phyloP scores from a whole-genome alignment of 331 rosid species.

The Malus hybrid region DNA sequence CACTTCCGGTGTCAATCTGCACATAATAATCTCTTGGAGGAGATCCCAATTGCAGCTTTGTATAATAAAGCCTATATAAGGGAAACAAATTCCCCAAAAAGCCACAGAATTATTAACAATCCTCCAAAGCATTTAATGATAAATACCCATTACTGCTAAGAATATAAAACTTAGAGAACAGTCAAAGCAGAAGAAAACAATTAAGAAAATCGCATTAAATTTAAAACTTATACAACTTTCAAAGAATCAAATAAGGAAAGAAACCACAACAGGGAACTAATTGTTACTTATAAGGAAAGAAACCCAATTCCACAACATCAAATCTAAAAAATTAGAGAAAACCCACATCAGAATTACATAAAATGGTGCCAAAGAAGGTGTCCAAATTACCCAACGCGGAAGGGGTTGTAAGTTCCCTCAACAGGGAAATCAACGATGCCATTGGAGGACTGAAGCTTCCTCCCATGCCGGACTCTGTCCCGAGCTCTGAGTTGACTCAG shows the following conservation, averaged over 20 bases:
- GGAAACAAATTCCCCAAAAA: neutral
- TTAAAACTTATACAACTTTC: neutral
- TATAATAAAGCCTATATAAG: constrained; percentile 68
- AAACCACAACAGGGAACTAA: constrained; percentile 1
- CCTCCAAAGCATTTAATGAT: neutral
- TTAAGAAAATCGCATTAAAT: neutral
- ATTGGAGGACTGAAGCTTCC: constrained; percentile 62
- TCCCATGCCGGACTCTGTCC: constrained; percentile 61
- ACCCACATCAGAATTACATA: neutral
- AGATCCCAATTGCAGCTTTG: constrained; percentile 77
- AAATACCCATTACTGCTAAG: neutral
- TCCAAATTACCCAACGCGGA: constrained; percentile 65
- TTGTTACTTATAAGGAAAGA: neutral
- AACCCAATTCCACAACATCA: neutral
- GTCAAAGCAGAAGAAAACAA: neutral
- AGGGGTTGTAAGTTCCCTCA: constrained; percentile 77
- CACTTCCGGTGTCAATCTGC: constrained; percentile 99
- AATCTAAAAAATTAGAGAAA: constrained; percentile 4
- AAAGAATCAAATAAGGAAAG: neutral
- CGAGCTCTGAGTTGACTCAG: constrained; percentile 59
- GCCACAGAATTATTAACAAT: neutral
- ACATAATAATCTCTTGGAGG: constrained; percentile 81
- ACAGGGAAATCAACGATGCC: constrained; percentile 70
- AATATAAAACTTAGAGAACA: no score
- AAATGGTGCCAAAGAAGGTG: neutral